phyloP scores from a whole-genome alignment of 805 yeast species.

The Metschnikowia sp. region DNA sequence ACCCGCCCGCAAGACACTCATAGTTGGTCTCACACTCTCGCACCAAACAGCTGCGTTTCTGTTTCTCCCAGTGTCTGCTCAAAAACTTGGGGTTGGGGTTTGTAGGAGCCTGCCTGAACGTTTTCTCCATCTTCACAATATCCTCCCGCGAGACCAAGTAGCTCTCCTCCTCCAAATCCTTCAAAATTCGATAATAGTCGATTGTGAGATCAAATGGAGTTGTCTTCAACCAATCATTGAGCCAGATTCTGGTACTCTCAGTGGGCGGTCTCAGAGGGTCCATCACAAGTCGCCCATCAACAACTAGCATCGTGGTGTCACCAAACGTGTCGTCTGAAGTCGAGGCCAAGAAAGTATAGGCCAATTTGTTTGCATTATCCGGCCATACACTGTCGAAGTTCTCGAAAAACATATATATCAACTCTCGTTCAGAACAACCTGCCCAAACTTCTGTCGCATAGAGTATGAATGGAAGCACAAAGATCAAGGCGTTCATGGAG shows the following conservation, averaged over 20 bases:
- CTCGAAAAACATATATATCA: conserved; percentile 2
- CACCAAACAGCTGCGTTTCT: neutral
- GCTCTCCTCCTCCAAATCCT: conserved; percentile 1
- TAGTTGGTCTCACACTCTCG: neutral
- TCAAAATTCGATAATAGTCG: conserved; percentile 4
- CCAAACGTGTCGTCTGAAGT: neutral
- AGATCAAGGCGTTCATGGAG: too few relatives aligned
- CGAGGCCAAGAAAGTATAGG: conserved; percentile 3
- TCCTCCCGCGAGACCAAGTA: neutral
- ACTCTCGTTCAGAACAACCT: neutral
- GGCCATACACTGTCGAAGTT: conserved; percentile 7
- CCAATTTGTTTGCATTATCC: conserved; percentile 6
- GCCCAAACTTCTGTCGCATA: neutral
- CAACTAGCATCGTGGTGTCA: neutral
- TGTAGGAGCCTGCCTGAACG: neutral
- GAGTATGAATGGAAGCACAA: too few relatives aligned
- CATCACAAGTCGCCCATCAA: conserved; percentile 1
- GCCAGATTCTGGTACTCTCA: neutral
- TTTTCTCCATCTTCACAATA: neutral
- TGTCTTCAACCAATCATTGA: conserved; percentile 2
- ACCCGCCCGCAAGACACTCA: neutral
- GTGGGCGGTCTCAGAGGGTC: neutral
- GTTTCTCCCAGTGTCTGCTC: neutral
- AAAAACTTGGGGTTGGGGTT: neutral
- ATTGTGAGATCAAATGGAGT: conserved; percentile 4